A percentile compares a stretch with the other conserved stretches of the same genome.
These are phyloP conservation scores for Beauveria sp. DNA, from an alignment of 2,329 filamentous ascomycete species.

Conservation along the genomic window DNA sequence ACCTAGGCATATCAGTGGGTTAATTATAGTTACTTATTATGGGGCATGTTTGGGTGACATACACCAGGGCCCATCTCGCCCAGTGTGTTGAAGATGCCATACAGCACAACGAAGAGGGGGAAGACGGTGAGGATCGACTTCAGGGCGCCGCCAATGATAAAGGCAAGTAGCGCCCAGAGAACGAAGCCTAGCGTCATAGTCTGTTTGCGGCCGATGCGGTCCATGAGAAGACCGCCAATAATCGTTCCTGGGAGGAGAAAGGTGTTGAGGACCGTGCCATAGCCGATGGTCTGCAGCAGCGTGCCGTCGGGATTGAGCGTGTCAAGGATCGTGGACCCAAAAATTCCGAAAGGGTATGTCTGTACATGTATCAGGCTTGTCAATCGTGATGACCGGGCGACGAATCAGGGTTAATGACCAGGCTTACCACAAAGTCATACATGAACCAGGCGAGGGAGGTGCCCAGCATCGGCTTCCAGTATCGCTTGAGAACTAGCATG, in stretches of 20 bases:
- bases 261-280: slow-evolving; percentile 18
- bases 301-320: slow-evolving; percentile 16
- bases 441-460: slow-evolving; percentile 46
- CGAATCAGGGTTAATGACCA: too few species aligned
- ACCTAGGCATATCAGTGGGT: slow-evolving; percentile 17
- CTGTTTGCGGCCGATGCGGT: slow-evolving; percentile 29
- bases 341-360: slow-evolving; percentile 20
- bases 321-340: slow-evolving; percentile 19
- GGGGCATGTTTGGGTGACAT: slow-evolving; percentile 20
- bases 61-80: slow-evolving; percentile 29
- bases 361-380: background rate
- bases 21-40: too few species aligned
- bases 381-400: too few species aligned
- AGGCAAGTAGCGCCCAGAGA: slow-evolving; percentile 31
- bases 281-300: slow-evolving; percentile 17
- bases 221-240: slow-evolving; percentile 32
- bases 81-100: slow-evolving; percentile 38
- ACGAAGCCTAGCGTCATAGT: slow-evolving; percentile 19
- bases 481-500: slow-evolving; percentile 18
- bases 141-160: slow-evolving; percentile 42
- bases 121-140: slow-evolving; percentile 37
- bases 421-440: slow-evolving; percentile 19
- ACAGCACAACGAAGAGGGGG: slow-evolving; percentile 43
- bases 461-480: slow-evolving; percentile 42
- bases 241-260: slow-evolving; percentile 20